Evolutionary conservation across 352 stramenopile species (phyloP), one percentile per base, ranked within the genome.

Genomic region (Elongisporangium anandrum): DNA sequence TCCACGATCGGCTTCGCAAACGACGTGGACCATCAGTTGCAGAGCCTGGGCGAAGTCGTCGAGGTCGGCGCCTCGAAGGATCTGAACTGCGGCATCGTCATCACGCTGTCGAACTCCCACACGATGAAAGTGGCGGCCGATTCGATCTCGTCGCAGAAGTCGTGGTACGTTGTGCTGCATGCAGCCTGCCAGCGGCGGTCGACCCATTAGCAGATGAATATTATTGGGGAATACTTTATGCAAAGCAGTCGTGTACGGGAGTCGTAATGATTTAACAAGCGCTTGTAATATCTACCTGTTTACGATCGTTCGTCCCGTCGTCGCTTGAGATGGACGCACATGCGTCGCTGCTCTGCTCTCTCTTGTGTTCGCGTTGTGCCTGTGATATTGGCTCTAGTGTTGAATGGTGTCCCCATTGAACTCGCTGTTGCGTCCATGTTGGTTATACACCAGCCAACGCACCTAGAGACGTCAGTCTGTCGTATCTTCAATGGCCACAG

Each of bases 11-110:
- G 86, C 9, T 69, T 81, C n/a, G 84, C 86, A 19, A 84, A 85
- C 56, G 86, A 92, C 61, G 85, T 95, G 12, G 83, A 95, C 64
- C 81, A 92, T 54, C 72, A 88, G 54, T 67, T 93, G 10, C 68
- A 88, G 55, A 75, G 73, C 23, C 77, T 92, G 17, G 82, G 85
- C 41, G 76, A 60, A 23, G 69, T 93, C 9, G 72, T 86, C 8
- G 79, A 89, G 38, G 74, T 93, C 1, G 63, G 75, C 6, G 81
- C 79, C 45, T 88, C 86, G 21, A 66, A 77, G 3, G 79, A 92
- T 48, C 45, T 85, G 38, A 69, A 79, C 24, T 90, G 80, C 51
- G 86, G 84, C 3, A 84, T 95, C 29, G 68, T 91, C 9, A 75
- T 93, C 53, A 73, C 69, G 17, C 79, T 95, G 61, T 52, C 72